Evolutionary conservation across 2,329 filamentous ascomycete species (phyloP).

Genomic region (Parascedosporium putredinis): DNA sequence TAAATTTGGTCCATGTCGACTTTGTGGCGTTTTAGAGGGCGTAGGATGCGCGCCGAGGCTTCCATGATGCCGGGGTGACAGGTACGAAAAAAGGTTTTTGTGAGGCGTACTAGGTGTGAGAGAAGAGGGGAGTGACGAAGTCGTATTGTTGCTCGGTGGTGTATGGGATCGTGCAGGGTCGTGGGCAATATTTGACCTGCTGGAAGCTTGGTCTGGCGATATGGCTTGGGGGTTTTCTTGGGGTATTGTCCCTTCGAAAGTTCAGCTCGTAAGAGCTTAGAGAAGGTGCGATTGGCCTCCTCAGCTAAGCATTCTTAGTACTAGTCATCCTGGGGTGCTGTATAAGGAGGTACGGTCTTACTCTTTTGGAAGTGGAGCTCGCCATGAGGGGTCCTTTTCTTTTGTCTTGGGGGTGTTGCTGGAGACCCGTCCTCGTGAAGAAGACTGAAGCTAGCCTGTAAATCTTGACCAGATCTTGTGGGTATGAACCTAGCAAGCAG

Average conservation of each 20-base stretch:
- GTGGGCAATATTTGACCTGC: slow-evolving; percentile 38
- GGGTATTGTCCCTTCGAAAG: slow-evolving; percentile 80
- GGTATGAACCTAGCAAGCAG: slow-evolving; percentile 63
- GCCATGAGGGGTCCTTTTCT: slow-evolving; percentile 75
- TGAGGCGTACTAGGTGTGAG: slow-evolving; percentile 90
- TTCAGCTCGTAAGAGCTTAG: slow-evolving; percentile 75
- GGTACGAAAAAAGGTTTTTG: slow-evolving; percentile 93
- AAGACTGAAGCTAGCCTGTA: slow-evolving; percentile 85
- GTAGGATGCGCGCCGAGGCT: slow-evolving; percentile 73
- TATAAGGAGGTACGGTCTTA: slow-evolving; percentile 29
- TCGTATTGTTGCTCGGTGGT: slow-evolving; percentile 57
- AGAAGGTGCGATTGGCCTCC: slow-evolving; percentile 91
- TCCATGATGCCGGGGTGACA: slow-evolving; percentile 61
- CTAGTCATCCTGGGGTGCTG: not conserved
- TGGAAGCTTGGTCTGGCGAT: slow-evolving; percentile 46
- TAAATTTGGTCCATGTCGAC: slow-evolving; percentile 75
- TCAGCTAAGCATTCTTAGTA: slow-evolving; percentile 45
- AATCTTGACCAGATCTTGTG: slow-evolving; percentile 82
- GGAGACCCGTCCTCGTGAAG: slow-evolving; percentile 89
- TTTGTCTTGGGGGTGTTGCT: slow-evolving; percentile 75
- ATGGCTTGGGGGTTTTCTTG: slow-evolving; percentile 59
- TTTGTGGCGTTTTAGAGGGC: slow-evolving; percentile 80
- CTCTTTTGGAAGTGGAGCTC: slow-evolving; percentile 93
- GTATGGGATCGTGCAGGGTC: slow-evolving; percentile 69
- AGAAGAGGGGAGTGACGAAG: slow-evolving; percentile 56